A percentile compares a stretch with the other conserved stretches of the same genome.
Conservation (phyloP, 371 early-diverging fungal species). For the Syncephalastrum racemosum region DNA sequence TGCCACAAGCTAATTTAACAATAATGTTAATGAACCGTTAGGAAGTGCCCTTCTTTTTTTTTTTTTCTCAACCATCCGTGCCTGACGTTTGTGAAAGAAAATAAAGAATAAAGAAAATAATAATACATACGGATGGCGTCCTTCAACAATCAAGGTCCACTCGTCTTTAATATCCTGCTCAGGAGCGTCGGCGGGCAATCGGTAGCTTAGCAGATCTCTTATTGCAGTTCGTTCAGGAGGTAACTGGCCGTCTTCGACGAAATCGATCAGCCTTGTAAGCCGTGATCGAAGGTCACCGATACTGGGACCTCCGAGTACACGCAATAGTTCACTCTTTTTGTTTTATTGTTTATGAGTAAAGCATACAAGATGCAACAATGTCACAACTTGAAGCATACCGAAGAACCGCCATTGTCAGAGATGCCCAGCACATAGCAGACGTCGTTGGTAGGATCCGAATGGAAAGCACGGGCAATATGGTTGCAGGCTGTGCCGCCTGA, state of each 20-base stretch:
- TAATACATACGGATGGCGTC: constrained; percentile 37
- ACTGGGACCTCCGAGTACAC: constrained; percentile 67
- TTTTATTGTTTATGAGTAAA: background rate
- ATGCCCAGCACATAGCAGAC: constrained; percentile 71
- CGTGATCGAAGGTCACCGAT: constrained; percentile 70
- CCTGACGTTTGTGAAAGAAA: no score
- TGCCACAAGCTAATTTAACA: constrained; percentile 11
- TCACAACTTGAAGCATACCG: constrained; percentile 31
- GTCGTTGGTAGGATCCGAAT: constrained; percentile 51
- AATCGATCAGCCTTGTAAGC: constrained; percentile 49
- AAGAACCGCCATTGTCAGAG: constrained; percentile 73
- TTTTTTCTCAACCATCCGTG: no score
- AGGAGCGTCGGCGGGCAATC: constrained; percentile 53
- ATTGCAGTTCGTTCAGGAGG: constrained; percentile 6
- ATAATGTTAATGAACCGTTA: no score
- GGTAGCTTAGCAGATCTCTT: constrained; percentile 60
- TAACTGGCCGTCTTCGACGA: background rate
- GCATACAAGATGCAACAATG: background rate
- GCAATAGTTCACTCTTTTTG: constrained; percentile 53
- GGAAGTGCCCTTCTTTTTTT: no score
- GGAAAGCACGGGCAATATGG: constrained; percentile 52
- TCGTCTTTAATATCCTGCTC: constrained; percentile 54
- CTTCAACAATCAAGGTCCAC: constrained; percentile 67
- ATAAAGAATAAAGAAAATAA: no score
- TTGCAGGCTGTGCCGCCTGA: constrained; percentile 79